Evolutionary conservation across 2,329 filamentous ascomycete species (phyloP).

Genomic region (Monilinia aucupariae): DNA sequence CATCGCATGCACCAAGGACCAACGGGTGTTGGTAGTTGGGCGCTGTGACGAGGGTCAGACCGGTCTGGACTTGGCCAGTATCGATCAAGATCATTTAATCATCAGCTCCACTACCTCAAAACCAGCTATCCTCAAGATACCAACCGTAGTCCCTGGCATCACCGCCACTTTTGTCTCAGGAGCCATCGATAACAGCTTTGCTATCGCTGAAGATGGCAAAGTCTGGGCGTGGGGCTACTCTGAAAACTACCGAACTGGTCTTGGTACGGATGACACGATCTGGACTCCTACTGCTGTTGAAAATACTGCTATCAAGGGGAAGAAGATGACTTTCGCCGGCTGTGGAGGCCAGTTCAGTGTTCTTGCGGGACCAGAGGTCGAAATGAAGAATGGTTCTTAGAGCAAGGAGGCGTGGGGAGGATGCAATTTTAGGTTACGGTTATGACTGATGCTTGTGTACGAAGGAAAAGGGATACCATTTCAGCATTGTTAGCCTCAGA

Average conservation of each 20-base stretch:
- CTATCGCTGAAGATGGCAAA: constrained; percentile 60
- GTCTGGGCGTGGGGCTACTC: constrained; percentile 78
- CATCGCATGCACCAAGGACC: constrained; percentile 53
- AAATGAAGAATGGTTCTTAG: not conserved
- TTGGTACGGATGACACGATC: constrained; percentile 71
- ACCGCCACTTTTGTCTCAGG: constrained; percentile 46
- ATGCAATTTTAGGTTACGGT: not conserved
- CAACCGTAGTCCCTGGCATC: constrained; percentile 46
- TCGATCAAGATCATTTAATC: constrained; percentile 54
- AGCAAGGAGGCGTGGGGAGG: not conserved
- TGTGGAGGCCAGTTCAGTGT: constrained; percentile 78
- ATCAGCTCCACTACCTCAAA: constrained; percentile 51
- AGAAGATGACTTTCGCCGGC: constrained; percentile 68
- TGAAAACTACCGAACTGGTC: constrained; percentile 73
- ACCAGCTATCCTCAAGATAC: constrained; percentile 64
- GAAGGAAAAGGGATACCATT: not conserved
- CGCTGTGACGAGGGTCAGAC: constrained; percentile 50
- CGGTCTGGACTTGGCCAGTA: constrained; percentile 51
- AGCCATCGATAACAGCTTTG: constrained; percentile 67
- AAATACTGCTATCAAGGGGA: constrained; percentile 73
- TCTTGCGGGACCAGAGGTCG: constrained; percentile 41
- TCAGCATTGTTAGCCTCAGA: not conserved
- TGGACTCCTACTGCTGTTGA: constrained; percentile 73
- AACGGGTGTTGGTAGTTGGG: constrained; percentile 56
- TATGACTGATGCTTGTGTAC: constrained; percentile 1